Percentiles rank a stretch among this genome's conserved stretches.
These are phyloP conservation scores for Colletotrichum tabaci DNA, from an alignment of 2,329 filamentous ascomycete species.

Conservation along the genomic window DNA sequence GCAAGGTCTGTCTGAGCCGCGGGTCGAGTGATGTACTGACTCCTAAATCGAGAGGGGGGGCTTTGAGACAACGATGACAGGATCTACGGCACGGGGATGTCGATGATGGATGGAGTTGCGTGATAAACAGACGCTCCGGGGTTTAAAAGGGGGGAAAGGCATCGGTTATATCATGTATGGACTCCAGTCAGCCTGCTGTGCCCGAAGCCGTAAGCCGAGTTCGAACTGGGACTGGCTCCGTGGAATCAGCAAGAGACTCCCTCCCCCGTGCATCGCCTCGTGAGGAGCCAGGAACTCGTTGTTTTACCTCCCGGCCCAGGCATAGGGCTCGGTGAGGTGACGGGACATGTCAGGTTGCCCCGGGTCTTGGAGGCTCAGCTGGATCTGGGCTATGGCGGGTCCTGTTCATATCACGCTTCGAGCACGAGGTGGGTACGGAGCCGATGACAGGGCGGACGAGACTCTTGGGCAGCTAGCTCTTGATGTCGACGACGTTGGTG, in stretches of 20 bases:
- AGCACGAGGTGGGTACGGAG: slow-evolving; percentile 10
- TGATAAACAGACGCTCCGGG: not conserved
- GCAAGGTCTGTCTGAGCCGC: not conserved
- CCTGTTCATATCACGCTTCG: not conserved
- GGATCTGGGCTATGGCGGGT: not conserved
- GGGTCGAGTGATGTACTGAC: not conserved
- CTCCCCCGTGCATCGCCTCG: not conserved
- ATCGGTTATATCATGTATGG: slow-evolving; percentile 14
- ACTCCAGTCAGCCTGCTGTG: not conserved
- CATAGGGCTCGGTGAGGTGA: slow-evolving; percentile 1
- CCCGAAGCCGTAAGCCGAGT: slow-evolving; percentile 12
- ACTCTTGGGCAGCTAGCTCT: not conserved
- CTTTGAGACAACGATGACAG: no score
- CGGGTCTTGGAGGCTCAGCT: not conserved
- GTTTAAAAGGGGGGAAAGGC: not conserved
- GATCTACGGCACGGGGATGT: no score
- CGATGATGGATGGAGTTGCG: not conserved
- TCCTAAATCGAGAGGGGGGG: not conserved
- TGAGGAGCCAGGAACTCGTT: not conserved
- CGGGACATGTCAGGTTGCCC: not conserved
- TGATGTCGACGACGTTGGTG: not conserved
- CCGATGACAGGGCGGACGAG: slow-evolving; percentile 23
- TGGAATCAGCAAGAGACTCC: no score
- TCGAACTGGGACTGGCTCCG: not conserved
- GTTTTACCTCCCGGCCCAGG: not conserved